These are phyloP conservation scores for Tuber umbilicatum DNA, from an alignment of 495 filamentous ascomycete species.

Conservation along the genomic window DNA sequence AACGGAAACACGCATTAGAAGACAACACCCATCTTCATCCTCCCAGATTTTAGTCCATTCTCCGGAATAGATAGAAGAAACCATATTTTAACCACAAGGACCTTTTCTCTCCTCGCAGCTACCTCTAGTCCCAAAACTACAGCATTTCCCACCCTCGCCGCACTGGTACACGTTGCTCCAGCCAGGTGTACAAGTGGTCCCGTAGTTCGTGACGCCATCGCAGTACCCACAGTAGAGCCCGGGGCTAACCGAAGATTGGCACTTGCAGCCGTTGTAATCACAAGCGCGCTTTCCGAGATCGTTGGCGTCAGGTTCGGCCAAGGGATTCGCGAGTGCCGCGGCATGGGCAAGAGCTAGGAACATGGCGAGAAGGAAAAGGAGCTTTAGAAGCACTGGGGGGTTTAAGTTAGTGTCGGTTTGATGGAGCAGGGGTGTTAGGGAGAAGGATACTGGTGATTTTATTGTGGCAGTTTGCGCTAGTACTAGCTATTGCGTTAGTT, in stretches of 20 bases:
- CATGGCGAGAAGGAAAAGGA: neutral
- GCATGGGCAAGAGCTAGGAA: neutral
- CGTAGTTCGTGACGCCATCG: too few relatives aligned
- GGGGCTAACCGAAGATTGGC: neutral
- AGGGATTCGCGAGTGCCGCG: neutral
- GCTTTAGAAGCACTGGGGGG: neutral
- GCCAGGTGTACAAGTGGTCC: too few relatives aligned
- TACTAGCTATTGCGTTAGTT: neutral
- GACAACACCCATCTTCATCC: neutral
- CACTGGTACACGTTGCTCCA: neutral
- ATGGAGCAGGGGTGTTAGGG: neutral
- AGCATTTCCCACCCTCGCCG: neutral
- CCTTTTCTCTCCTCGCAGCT: neutral
- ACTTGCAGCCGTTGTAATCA: neutral
- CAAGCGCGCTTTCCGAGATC: neutral
- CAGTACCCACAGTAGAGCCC: neutral
- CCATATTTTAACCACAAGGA: neutral
- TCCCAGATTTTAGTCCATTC: neutral
- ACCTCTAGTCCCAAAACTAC: neutral
- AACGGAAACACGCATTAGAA: neutral
- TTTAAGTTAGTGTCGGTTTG: neutral
- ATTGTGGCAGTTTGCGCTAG: neutral
- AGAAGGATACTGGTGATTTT: neutral
- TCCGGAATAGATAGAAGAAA: neutral
- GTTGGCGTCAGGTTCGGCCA: neutral